Evolutionary conservation across 495 filamentous ascomycete species (phyloP).

Genomic region (Talaromyces nanjingensis): DNA sequence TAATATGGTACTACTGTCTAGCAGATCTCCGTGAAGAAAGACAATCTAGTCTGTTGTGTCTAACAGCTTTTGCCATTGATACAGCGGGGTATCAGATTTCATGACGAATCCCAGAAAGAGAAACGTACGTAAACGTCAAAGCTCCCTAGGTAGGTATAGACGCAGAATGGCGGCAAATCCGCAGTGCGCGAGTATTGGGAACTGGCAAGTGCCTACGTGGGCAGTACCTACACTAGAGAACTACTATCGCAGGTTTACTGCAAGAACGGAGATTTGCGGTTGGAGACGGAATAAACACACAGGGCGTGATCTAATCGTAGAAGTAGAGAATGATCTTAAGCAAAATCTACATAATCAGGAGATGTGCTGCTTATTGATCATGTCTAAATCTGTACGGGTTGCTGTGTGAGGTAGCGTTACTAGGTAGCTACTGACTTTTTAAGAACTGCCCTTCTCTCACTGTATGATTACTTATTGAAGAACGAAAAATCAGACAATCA

Average conservation of each 20-base stretch:
- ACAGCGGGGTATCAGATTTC: not conserved
- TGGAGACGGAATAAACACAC: not conserved
- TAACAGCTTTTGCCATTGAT: not conserved
- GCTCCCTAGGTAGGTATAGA: not conserved
- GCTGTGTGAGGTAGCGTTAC: not conserved
- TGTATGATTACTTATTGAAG: not conserved
- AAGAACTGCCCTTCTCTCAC: not conserved
- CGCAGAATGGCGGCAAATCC: not conserved
- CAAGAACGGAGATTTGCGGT: not conserved
- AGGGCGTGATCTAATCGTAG: not conserved
- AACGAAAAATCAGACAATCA: not conserved
- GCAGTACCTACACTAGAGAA: not conserved
- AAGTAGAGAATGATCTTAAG: not conserved
- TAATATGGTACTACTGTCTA: not conserved
- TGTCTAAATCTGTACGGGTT: not conserved
- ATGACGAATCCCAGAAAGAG: not conserved
- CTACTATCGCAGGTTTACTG: not conserved
- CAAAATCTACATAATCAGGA: not conserved
- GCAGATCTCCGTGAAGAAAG: not conserved
- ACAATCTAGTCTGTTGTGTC: not conserved
- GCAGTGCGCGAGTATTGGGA: not conserved
- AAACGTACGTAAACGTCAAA: not conserved
- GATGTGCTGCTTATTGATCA: not conserved
- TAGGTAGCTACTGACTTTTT: not conserved
- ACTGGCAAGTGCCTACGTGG: not conserved